Base-by-base conservation (phyloP, 176 grass and related monocot genomes). In the Alloteropsis semialata region DNA sequence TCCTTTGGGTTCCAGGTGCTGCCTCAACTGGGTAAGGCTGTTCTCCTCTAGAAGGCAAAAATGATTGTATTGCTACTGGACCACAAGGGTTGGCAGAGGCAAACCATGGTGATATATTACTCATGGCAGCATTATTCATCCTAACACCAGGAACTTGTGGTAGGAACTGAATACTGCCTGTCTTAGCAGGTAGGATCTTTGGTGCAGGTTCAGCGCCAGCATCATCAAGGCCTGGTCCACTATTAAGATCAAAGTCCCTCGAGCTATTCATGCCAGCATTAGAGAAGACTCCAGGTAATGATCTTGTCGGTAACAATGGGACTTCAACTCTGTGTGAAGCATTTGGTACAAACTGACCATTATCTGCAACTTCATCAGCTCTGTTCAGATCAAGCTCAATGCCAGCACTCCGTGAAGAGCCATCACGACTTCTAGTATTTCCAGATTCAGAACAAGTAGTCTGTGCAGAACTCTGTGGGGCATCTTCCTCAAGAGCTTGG, bases 361-460 rank as follows among this genome's bases (percentile, higher is more conserved):
- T 91, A 53, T 93, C 94, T 17, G 61, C 50, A 67, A 71, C 76
- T 80, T 91, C 94, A 71, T 93, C 91, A 48, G 63, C 50, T 84
- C 86, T 89, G 83, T 97, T 97, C 81, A 97, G 62, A 77, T 97
- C 94, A 79, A n/a, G n/a, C n/a, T n/a, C n/a, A n/a, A n/a, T n/a
- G n/a, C n/a, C n/a, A n/a, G n/a, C n/a, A n/a, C n/a, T 68, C 22
- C 80, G 82, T 55, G 69, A 21, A 51, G 82, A 79, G 19, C 78
- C 87, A 68, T 90, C 85, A 1, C 75, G 84, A 69, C 83, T 94
- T 78, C 81, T 92, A 33, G 56, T 68, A 41, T 63, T 85, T 33
- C 87, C 87, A 87, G 90, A 87, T 85, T 87, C 92, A 69, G 87
- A 89, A 50, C 82, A 49, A 37, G 72, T 80, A 67, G 89, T 83